Percentiles rank a stretch among this genome's conserved stretches.
Conservation (phyloP, 352 stramenopile species). For the Pythium utonaiense region DNA sequence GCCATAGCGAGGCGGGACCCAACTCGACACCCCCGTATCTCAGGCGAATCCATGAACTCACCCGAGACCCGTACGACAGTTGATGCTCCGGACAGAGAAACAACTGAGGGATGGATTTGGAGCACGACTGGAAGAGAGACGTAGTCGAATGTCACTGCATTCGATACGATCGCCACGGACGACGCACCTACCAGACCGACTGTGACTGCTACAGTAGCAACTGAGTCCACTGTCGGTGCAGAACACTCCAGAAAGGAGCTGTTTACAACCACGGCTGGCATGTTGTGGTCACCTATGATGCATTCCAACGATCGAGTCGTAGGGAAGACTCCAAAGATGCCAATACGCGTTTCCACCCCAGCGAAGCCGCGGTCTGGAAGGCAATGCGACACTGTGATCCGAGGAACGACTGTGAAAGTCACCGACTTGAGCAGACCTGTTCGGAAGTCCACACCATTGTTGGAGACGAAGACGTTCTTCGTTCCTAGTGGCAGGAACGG, state of each 20-base stretch:
- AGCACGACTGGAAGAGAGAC: neutral
- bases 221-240: neutral
- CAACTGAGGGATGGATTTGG: neutral
- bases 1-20: neutral
- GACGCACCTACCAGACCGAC: constrained; percentile 3
- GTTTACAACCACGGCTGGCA: constrained; percentile 6
- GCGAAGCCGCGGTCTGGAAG: constrained; percentile 4
- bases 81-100: constrained; percentile 1
- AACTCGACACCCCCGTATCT: constrained; percentile 7
- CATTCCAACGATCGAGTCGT: constrained; percentile 6
- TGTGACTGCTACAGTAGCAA: neutral
- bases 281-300: neutral
- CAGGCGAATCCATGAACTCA: neutral
- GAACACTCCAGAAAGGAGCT: constrained; percentile 18
- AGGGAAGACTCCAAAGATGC: constrained; percentile 19
- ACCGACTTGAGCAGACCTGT: constrained; percentile 4
- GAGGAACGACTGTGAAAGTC: constrained; percentile 7
- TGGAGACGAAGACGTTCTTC: constrained; percentile 43
- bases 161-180: neutral
- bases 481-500: constrained; percentile 40
- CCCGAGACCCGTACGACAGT: constrained; percentile 7
- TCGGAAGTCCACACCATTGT: constrained; percentile 57
- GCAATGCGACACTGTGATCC: constrained; percentile 7
- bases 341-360: neutral
- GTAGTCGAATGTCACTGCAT: constrained; percentile 7